These are phyloP conservation scores for Aspergillus ellipticus DNA, from an alignment of 495 filamentous ascomycete species.

Conservation along the genomic window DNA sequence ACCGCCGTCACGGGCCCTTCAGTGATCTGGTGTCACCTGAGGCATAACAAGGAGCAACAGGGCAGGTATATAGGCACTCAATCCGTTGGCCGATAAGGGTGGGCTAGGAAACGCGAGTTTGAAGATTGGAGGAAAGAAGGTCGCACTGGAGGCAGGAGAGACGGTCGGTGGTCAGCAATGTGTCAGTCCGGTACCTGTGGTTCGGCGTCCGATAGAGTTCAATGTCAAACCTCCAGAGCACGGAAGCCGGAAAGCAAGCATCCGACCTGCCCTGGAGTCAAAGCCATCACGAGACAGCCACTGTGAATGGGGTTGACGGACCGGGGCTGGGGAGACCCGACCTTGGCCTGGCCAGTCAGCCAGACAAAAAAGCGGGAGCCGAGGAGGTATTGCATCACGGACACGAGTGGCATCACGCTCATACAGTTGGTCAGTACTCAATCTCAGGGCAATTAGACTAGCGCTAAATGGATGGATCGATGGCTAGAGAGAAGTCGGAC, in stretches of 20 bases:
- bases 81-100: neutral
- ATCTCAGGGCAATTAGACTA: no score
- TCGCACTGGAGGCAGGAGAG: neutral
- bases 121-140: neutral
- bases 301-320: neutral
- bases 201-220: neutral
- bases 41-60: neutral
- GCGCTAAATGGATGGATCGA: no score
- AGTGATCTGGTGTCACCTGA: neutral
- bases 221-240: neutral
- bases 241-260: neutral
- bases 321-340: no score
- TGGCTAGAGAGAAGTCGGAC: no score
- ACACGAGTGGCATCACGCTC: no score
- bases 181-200: no score
- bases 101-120: no score
- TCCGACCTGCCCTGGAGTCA: neutral
- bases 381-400: no score
- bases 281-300: no score
- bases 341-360: no score
- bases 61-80: neutral
- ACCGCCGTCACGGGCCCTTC: neutral
- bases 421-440: no score
- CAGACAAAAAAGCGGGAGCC: no score
- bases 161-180: neutral